phyloP scores from a whole-genome alignment of 192 early-diverging fungal species.

The Helicostylum pulchrum region DNA sequence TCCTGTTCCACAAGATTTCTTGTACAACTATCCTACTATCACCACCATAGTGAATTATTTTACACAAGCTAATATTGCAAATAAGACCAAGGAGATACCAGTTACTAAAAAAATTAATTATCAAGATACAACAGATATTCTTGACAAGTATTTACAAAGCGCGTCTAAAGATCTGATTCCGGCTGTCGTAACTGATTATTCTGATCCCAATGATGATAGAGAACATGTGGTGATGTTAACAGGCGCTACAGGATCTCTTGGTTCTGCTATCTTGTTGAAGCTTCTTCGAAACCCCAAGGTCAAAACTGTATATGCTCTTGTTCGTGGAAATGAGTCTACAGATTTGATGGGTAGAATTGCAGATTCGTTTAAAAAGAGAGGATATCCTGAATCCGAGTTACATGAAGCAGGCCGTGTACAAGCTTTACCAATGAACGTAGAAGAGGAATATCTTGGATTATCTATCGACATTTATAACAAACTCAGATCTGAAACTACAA shows the following conservation, averaged over 20 bases:
- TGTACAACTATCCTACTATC: conserved; percentile 26
- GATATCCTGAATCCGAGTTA: conserved; percentile 15
- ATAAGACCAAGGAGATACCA: neutral
- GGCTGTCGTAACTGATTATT: too few relatives aligned
- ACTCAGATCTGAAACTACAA: conserved; percentile 23
- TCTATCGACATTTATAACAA: conserved; percentile 14
- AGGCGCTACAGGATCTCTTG: conserved; percentile 37
- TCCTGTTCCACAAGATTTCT: conserved; percentile 22
- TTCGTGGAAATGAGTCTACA: conserved; percentile 24
- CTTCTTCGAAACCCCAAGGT: conserved; percentile 20
- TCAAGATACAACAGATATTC: too few relatives aligned
- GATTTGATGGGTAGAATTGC: conserved; percentile 5
- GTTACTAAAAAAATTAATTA: neutral
- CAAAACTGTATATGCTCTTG: conserved; percentile 29
- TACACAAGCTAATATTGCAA: neutral
- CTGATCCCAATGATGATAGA: neutral
- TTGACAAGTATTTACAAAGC: too few relatives aligned
- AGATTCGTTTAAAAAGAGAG: conserved; percentile 19
- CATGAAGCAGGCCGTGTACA: neutral
- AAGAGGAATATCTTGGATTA: conserved; percentile 26
- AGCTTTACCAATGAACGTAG: conserved; percentile 21
- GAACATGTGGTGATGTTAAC: conserved; percentile 31
- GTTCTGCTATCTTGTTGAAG: conserved; percentile 20
- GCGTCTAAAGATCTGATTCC: too few relatives aligned
- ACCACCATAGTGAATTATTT: conserved; percentile 3